Conservation (phyloP, 2,329 filamentous ascomycete genomes). For the Colletotrichum lupini region DNA sequence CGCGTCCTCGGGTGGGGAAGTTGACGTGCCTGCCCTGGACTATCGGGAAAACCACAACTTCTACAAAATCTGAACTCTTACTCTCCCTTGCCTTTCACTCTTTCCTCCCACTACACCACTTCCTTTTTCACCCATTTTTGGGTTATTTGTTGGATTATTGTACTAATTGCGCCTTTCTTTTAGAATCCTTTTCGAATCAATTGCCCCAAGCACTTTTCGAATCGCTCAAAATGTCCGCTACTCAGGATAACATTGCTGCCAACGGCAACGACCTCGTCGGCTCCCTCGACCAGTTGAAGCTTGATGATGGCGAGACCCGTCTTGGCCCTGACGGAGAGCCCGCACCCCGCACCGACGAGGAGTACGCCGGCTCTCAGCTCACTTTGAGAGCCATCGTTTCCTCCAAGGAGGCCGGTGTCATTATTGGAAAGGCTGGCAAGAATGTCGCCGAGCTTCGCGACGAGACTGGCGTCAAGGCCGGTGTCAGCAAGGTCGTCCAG, state of each 20-base stretch:
- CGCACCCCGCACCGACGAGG: slow-evolving; percentile 92
- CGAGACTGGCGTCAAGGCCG: slow-evolving; percentile 97
- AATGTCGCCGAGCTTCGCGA: slow-evolving; percentile 97
- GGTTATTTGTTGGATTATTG: neutral
- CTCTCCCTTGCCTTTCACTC: neutral
- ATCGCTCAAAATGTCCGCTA: slow-evolving; percentile 65
- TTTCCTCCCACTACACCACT: neutral
- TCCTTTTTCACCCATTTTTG: neutral
- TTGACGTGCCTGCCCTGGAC: neutral
- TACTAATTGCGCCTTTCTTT: neutral
- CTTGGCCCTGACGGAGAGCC: slow-evolving; percentile 80
- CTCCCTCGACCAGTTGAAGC: slow-evolving; percentile 72
- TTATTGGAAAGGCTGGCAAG: slow-evolving; percentile 98
- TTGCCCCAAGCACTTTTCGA: slow-evolving; percentile 20
- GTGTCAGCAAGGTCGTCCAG: slow-evolving; percentile 98
- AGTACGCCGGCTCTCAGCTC: slow-evolving; percentile 92
- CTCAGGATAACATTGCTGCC: slow-evolving; percentile 67
- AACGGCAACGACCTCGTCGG: slow-evolving; percentile 73
- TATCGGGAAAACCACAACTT: neutral
- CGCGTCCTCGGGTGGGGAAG: neutral
- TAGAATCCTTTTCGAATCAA: neutral
- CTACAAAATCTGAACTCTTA: neutral
- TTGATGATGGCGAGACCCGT: slow-evolving; percentile 69
- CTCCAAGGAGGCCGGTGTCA: slow-evolving; percentile 98
- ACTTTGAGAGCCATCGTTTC: slow-evolving; percentile 98